Evolutionary conservation across 148 eudicot species (phyloP), one percentile per base, ranked within the genome.

Genomic region (Bassia scoparia): DNA sequence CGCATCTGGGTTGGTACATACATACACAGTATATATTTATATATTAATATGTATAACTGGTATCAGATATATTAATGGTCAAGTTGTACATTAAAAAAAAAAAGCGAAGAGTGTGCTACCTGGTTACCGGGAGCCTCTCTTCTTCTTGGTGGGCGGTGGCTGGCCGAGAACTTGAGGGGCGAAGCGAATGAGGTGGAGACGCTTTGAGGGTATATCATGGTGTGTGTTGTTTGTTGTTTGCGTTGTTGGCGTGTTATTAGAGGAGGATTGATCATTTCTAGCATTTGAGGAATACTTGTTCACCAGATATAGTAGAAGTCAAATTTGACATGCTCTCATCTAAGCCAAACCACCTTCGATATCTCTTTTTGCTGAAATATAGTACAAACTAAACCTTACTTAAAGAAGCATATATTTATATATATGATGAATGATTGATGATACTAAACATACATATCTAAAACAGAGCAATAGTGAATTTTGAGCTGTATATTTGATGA

Each of bases 51-150:
- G n/a, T 17, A 52, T 18, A 20, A 53, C 58, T n/a, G 26, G 58
- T 53, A 53, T n/a, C 0, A 53, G 58, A 15, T 49, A 49, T 18
- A 15, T 15, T 49, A 15, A 49, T 49, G 21, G 53, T 52, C 24
- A 52, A 52, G 24, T 52, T 52, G 56, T 20, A n/a, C n/a, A n/a
- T n/a, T n/a, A n/a, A n/a, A n/a, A n/a, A 52, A 52, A 52, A 52
- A 52, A 52, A 52, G n/a, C 3, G 18, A 17, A 52, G 8, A 7
- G 12, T 13, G 37, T 27, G 31, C 3, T 54, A 66, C 95, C 95
- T 76, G 95, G 95, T 86, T 41, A 91, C 95, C 2, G 95, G 91
- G 23, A 87, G 91, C 83, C 86, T 73, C 95, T 79, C 69, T 77
- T 87, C 73, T 84, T 89, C 86, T 89, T 89, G 5, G 91, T 24